phyloP scores from a whole-genome alignment of 805 yeast genomes.

The Kazachstania viticola region DNA sequence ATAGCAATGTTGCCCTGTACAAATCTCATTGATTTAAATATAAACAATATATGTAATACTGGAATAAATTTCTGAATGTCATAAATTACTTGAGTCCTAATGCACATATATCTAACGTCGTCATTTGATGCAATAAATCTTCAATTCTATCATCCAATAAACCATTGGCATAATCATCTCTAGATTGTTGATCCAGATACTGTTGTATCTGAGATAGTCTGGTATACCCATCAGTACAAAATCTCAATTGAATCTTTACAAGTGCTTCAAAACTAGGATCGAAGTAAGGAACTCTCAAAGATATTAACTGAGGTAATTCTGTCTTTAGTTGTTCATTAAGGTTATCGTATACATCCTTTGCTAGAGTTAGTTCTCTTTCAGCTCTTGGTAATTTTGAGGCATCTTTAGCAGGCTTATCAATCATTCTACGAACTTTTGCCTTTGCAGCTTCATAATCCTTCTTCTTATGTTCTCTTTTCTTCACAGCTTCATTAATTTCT shows the following conservation, averaged over 20 bases:
- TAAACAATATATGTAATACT: background rate
- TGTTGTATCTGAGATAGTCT: slow-evolving; percentile 72
- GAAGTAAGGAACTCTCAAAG: slow-evolving; percentile 68
- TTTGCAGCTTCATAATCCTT: slow-evolving; percentile 68
- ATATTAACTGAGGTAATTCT: slow-evolving; percentile 65
- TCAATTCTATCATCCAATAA: slow-evolving; percentile 57
- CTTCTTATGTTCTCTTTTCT: slow-evolving; percentile 68
- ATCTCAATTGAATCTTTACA: slow-evolving; percentile 67
- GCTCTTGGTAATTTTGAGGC: slow-evolving; percentile 65
- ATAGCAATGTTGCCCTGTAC: too few relatives aligned
- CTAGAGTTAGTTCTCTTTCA: slow-evolving; percentile 57
- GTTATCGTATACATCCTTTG: slow-evolving; percentile 63
- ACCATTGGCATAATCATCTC: slow-evolving; percentile 77
- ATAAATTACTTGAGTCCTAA: slow-evolving; percentile 36
- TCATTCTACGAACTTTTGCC: slow-evolving; percentile 65
- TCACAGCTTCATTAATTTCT: slow-evolving; percentile 70
- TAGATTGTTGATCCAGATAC: slow-evolving; percentile 56
- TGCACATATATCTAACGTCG: slow-evolving; percentile 53
- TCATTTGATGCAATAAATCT: slow-evolving; percentile 58
- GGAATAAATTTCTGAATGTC: background rate
- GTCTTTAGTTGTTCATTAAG: slow-evolving; percentile 59
- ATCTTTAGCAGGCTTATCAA: slow-evolving; percentile 77
- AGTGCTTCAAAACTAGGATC: slow-evolving; percentile 76
- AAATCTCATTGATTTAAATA: background rate
- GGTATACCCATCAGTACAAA: slow-evolving; percentile 76